These are phyloP conservation scores for Diaporthe citriasiana DNA, from an alignment of 2,329 filamentous ascomycete genomes.

Conservation along the genomic window DNA sequence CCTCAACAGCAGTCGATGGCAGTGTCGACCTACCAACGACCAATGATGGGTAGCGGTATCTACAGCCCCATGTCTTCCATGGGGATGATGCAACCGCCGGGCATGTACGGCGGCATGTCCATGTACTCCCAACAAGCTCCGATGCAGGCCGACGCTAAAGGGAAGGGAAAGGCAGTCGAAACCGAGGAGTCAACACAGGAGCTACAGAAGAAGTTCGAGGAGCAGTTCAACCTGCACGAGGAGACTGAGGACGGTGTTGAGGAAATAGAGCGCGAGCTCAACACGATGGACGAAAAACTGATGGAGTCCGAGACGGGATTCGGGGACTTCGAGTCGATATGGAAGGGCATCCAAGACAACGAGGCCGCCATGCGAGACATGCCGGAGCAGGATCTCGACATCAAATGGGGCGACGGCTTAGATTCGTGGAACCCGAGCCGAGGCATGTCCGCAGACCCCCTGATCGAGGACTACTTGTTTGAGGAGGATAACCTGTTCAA, in stretches of 20 bases:
- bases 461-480: conserved; percentile 92
- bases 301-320: conserved; percentile 80
- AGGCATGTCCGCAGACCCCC: conserved; percentile 77
- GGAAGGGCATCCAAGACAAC: conserved; percentile 85
- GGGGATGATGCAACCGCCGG: conserved; percentile 68
- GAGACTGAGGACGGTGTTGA: conserved; percentile 67
- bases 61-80: conserved; percentile 51
- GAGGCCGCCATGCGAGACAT: conserved; percentile 78
- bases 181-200: conserved; percentile 82
- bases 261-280: conserved; percentile 87
- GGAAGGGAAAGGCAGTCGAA: conserved; percentile 94
- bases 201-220: conserved; percentile 58
- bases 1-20: conserved; percentile 64
- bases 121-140: conserved; percentile 59
- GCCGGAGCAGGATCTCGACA: conserved; percentile 73
- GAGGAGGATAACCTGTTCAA: conserved; percentile 94
- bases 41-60: conserved; percentile 70
- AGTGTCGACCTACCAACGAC: conserved; percentile 64
- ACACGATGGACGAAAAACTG: conserved; percentile 80
- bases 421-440: conserved; percentile 79
- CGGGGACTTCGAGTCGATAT: conserved; percentile 91
- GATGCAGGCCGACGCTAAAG: conserved; percentile 68
- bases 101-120: conserved; percentile 68
- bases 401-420: conserved; percentile 60
- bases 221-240: conserved; percentile 60